Conservation (phyloP, 1,284 basidiomycete genomes). For the Microbotryomycetes sp. region DNA sequence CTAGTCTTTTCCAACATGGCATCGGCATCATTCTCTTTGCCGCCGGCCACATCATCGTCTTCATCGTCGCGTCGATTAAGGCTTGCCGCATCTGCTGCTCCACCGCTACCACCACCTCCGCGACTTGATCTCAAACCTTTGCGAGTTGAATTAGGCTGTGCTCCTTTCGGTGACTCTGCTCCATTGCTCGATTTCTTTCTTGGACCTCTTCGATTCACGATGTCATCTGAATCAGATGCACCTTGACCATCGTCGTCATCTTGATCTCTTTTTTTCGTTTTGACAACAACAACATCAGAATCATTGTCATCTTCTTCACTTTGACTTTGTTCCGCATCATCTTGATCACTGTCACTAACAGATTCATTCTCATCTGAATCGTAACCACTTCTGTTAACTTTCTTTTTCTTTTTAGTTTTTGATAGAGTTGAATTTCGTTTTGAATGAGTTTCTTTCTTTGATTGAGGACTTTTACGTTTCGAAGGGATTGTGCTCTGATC, state of each 20-base stretch:
- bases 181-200: background rate
- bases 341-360: conserved; percentile 40
- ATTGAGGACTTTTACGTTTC: conserved; percentile 7
- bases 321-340: background rate
- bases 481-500: background rate
- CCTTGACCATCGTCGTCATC: conserved; percentile 2
- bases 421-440: conserved; percentile 4
- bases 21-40: too few relatives aligned
- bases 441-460: background rate
- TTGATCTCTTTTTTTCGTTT: background rate
- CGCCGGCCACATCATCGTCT: background rate
- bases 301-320: conserved; percentile 37
- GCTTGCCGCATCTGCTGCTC: background rate
- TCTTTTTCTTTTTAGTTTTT: conserved; percentile 3
- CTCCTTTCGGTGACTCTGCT: background rate
- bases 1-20: too few relatives aligned
- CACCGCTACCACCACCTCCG: background rate
- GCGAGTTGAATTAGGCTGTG: background rate
- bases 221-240: background rate
- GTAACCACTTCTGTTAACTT: conserved; percentile 16
- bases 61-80: background rate
- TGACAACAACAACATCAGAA: conserved; percentile 41
- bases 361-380: conserved; percentile 41
- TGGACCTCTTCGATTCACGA: conserved; percentile 3
- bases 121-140: conserved; percentile 5